Conservation (phyloP, 2,329 filamentous ascomycete genomes). For the Colletotrichum caudatum region DNA sequence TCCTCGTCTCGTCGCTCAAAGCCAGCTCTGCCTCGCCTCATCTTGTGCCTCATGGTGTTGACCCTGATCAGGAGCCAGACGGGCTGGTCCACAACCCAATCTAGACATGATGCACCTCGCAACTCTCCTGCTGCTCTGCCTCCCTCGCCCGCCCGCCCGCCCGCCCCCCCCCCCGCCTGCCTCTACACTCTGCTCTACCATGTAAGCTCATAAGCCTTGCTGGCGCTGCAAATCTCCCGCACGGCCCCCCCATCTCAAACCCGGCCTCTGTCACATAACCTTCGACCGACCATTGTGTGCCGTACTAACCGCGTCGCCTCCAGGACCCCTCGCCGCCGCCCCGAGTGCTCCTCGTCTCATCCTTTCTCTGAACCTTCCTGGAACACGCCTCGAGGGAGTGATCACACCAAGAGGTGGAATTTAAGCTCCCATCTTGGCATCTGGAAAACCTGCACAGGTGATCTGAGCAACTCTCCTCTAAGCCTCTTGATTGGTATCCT, state of each 20-base stretch:
- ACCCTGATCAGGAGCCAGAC: neutral
- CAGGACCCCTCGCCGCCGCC: slow-evolving; percentile 18
- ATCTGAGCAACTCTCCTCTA: slow-evolving; percentile 17
- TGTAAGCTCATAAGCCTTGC: slow-evolving; percentile 17
- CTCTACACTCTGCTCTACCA: neutral
- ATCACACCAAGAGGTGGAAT: slow-evolving; percentile 16
- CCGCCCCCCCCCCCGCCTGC: fast-evolving
- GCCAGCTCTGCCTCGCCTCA: neutral
- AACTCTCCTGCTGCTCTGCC: neutral
- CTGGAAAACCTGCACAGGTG: slow-evolving; percentile 23
- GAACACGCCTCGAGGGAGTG: slow-evolving; percentile 28
- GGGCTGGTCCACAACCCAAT: neutral
- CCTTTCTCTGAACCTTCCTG: slow-evolving; percentile 15
- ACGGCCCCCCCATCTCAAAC: slow-evolving; percentile 30
- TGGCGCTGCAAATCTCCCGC: slow-evolving; percentile 2
- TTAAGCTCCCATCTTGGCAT: slow-evolving; percentile 40
- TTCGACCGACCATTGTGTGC: slow-evolving; percentile 20
- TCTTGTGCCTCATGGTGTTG: neutral
- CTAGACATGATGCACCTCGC: neutral
- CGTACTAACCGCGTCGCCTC: slow-evolving; percentile 29
- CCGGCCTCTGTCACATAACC: slow-evolving; percentile 26
- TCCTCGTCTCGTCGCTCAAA: neutral
- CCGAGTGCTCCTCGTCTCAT: slow-evolving; percentile 37
- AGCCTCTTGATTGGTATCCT: slow-evolving; percentile 20
- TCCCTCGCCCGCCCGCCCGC: no score